Percentiles rank a stretch among this genome's conserved stretches.
Conservation (phyloP, 169 alveolate species). For the Eimeria acervulina region DNA sequence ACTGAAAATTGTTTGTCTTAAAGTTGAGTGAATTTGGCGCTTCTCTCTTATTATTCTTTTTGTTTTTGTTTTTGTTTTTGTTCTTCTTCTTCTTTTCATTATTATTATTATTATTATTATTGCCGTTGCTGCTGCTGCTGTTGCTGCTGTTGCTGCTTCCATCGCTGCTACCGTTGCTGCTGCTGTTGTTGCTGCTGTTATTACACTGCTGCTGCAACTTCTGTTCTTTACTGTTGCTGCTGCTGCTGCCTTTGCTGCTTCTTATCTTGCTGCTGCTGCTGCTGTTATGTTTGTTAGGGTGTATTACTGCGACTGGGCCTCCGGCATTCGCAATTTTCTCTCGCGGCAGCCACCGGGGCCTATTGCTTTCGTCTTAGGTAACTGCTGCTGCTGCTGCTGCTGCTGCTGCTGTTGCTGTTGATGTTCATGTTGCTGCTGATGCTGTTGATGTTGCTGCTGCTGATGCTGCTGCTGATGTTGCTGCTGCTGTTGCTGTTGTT, state of each 20-base stretch:
- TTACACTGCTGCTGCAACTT: too few species aligned
- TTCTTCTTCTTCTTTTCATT: background rate
- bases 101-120: background rate
- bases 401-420: too few species aligned
- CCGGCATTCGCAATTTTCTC: background rate
- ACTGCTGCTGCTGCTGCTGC: too few species aligned
- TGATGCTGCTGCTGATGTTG: background rate
- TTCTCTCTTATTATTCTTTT: background rate
- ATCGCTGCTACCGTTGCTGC: background rate
- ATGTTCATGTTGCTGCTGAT: too few species aligned
- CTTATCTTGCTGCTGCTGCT: too few species aligned
- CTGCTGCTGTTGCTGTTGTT: background rate
- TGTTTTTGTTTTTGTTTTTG: too few species aligned
- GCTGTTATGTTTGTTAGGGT: too few species aligned
- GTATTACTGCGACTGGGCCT: conserved; percentile 25
- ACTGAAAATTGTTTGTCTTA: too few species aligned
- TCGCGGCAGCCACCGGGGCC: background rate
- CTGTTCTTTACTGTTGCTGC: too few species aligned
- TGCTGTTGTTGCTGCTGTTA: background rate
- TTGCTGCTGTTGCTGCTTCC: background rate
- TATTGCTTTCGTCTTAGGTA: conserved; percentile 44
- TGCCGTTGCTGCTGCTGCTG: background rate
- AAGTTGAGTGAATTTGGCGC: too few species aligned
- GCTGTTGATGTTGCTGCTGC: too few species aligned
- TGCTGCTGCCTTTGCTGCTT: too few species aligned